Evolutionary conservation across 2,329 filamentous ascomycete species (phyloP).

Genomic region (Monosporascus sp.): DNA sequence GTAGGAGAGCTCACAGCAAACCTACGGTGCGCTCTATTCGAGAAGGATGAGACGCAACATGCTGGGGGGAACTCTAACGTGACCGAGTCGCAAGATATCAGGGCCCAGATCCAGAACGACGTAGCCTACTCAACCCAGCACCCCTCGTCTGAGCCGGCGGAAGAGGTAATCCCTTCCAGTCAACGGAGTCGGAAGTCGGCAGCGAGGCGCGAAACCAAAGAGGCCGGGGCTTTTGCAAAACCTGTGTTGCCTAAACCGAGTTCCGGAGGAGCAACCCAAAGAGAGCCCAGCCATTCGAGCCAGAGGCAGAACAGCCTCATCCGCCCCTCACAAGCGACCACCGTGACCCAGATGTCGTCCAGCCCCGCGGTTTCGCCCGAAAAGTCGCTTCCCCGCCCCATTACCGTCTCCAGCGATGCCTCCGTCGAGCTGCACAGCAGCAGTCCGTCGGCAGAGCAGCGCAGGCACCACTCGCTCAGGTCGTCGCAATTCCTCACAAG

Average conservation of each 20-base stretch:
- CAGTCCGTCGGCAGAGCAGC: constrained; percentile 13
- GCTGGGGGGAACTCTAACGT: constrained; percentile 11
- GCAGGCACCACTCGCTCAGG: constrained; percentile 18
- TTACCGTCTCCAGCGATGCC: constrained; percentile 12
- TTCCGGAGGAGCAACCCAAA: constrained; percentile 8
- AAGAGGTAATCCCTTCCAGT: constrained; percentile 28
- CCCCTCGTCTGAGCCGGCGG: constrained; percentile 14
- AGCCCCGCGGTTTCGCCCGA: constrained; percentile 26
- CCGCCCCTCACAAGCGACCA: constrained; percentile 40
- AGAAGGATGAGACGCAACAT: constrained; percentile 14
- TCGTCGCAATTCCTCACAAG: constrained; percentile 46
- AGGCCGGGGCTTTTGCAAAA: constrained; percentile 9
- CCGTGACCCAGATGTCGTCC: constrained; percentile 32
- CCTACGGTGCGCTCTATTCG: constrained; percentile 46
- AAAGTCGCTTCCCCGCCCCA: constrained; percentile 18
- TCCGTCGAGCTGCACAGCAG: constrained; percentile 7
- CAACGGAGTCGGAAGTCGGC: constrained; percentile 18
- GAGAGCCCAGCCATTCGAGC: constrained; percentile 9
- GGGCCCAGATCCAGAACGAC: constrained; percentile 45
- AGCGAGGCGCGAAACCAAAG: constrained; percentile 1
- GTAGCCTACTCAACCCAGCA: constrained; percentile 34
- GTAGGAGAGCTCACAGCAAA: constrained; percentile 55
- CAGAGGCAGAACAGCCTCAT: constrained; percentile 15
- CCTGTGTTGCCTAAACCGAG: constrained; percentile 13
- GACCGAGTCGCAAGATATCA: constrained; percentile 48